Base-by-base conservation (phyloP, 306 rosid genomes). In the Trifolium subterraneum region DNA sequence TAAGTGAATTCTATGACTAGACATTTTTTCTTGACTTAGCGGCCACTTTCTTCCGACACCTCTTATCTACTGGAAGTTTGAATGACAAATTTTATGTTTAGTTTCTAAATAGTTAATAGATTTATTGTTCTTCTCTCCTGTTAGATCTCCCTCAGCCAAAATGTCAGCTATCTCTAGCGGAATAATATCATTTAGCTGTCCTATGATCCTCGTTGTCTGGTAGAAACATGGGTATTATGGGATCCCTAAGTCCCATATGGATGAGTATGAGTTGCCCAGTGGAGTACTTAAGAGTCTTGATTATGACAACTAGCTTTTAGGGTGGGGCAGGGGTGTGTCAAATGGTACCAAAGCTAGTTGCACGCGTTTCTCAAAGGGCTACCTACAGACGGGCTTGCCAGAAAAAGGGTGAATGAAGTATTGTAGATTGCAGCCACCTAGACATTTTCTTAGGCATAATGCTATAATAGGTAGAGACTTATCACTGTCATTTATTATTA, bases 1-100 rank as follows among this genome's bases (percentile, higher is more conserved):
- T 94, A 60, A 83, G 96, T 82, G 62, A 55, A 62, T 47, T 68
- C 36, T 13, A 12, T 31, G 16, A 33, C 68, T n/a, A 45, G 19
- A 64, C 71, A 62, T 45, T 61, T 13, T 78, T 47, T 33, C 75
- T 51, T 31, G 35, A 63, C 38, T 62, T 48, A 58, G 67, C 18
- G 16, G 48, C 55, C 48, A 25, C 35, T 65, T 66, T 65, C 76
- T 62, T 59, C 79, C 55, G 75, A 33, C 55, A 44, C 55, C 16
- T 3, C 61, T 50, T 35, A 70, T 81, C 22, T 54, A 70, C 55
- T 19, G 15, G 39, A 42, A 63, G 33, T 54, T 78, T 72, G 61
- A 72, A 16, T 51, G 65, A 29, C 29, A 50, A 69, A 8, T 48
- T 10, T 33, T 80, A 66, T 22, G 35, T 50, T 19, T 15, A 72